Evolutionary conservation across 495 filamentous ascomycete genomes (phyloP), one percentile per base, ranked within the genome.

Genomic region (Aspergillus cristatus): DNA sequence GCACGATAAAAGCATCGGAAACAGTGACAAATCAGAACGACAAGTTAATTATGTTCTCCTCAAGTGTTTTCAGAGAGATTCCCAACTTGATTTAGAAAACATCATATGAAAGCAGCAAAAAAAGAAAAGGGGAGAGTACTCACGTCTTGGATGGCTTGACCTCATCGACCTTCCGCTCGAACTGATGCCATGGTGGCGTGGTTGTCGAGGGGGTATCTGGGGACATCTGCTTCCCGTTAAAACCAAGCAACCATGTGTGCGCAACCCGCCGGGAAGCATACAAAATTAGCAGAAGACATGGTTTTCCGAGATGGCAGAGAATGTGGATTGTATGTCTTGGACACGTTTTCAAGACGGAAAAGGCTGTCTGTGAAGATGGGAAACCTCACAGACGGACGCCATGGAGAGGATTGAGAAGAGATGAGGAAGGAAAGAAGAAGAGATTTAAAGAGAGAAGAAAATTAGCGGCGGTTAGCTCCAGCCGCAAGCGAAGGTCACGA

Each of bases 11-110:
- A 8, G 20, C 20, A 24, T 24, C 8, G 20, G 20, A 24, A 24
- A 8, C 4, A 8, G 8, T 8, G 8, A 24, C 4, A 44, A 41
- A 65, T 82, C 76, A 86, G 78, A 76, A 63, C 58, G 36, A 76
- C 78, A 84, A 84, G 78, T 81, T 71, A 76, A 75, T 67, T 30
- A 69, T 70, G 55, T 81, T 89, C 84, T 97, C 91, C 79, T 79
- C 91, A 97, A 65, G 56, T 43, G 26, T 48, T 61, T 83, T 98
- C 83, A 78, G 91, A 99, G 91, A 99, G 91, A 99, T 99, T 99
- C 93, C 91, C 91, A 97, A 90, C 90, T 90, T 90, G 79, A 79
- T 69, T 71, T 68, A 67, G 59, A 55, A 64, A 56, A 50, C 91
- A 96, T 96, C 87, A 91, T 90, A 40, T 49, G 44, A 55, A 49